Percentiles rank a stretch among this genome's conserved stretches.
These are phyloP conservation scores for Canna indica DNA, from an alignment of 176 grass and related monocot species.

Conservation along the genomic window DNA sequence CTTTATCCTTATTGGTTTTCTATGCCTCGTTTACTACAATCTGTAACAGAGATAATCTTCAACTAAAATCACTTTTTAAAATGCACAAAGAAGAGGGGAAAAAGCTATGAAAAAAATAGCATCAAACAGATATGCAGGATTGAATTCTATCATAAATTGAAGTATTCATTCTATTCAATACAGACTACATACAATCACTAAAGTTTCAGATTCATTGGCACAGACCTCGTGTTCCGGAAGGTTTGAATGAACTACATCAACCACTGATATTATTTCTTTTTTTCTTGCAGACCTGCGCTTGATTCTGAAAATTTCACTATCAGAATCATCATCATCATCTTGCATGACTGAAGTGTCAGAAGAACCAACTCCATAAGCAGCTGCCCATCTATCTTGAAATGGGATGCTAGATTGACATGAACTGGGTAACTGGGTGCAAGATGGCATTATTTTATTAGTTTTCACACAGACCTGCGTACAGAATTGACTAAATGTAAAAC, in stretches of 20 bases:
- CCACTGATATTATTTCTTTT: conserved; percentile 22
- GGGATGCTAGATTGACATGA: conserved; percentile 9
- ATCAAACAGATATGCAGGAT: background rate
- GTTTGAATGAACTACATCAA: conserved; percentile 24
- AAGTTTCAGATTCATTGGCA: background rate
- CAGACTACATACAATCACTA: background rate
- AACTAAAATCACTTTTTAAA: background rate
- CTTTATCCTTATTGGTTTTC: background rate
- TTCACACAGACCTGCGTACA: background rate
- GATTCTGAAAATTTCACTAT: conserved; percentile 74
- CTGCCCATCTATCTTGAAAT: conserved; percentile 18
- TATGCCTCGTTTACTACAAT: background rate
- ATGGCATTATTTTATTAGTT: background rate
- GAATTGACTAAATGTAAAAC: background rate
- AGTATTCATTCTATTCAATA: no score
- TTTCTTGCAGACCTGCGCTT: conserved; percentile 51
- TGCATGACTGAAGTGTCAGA: conserved; percentile 32
- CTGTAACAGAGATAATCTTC: background rate
- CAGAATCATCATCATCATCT: conserved; percentile 63
- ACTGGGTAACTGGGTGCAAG: background rate
- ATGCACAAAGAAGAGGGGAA: no score
- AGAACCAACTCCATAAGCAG: conserved; percentile 26
- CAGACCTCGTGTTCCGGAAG: conserved; percentile 58
- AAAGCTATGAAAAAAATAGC: background rate
- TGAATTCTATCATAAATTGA: background rate